phyloP scores from a whole-genome alignment of 805 yeast genomes.

The Sugiyamaella chiloensis region DNA sequence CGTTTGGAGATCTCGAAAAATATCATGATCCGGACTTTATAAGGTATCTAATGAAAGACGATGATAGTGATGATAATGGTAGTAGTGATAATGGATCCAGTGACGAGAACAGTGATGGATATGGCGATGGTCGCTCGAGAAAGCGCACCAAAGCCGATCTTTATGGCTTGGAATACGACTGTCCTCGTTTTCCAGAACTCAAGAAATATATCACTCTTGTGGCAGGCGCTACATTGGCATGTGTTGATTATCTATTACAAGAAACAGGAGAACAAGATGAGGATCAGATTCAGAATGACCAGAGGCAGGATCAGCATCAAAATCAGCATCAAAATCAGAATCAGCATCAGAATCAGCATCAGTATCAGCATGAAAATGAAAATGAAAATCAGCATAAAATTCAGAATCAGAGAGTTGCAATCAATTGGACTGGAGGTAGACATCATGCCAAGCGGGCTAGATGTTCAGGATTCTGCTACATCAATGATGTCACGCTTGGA shows the following conservation, averaged over 20 bases:
- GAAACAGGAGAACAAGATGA: too few species aligned
- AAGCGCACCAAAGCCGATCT: constrained; percentile 13
- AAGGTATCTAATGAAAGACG: constrained; percentile 32
- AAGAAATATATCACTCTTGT: constrained; percentile 46
- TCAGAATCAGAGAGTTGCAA: constrained; percentile 38
- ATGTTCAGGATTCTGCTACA: constrained; percentile 71
- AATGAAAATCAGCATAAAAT: too few species aligned
- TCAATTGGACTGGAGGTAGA: constrained; percentile 80
- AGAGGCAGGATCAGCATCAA: too few species aligned
- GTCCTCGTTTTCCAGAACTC: constrained; percentile 58
- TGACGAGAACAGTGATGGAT: constrained; percentile 8
- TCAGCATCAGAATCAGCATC: too few species aligned
- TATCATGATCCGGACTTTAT: constrained; percentile 52
- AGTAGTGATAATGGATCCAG: constrained; percentile 11
- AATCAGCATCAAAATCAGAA: too few species aligned
- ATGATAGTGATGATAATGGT: constrained; percentile 5
- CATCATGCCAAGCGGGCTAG: constrained; percentile 57
- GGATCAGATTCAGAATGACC: too few species aligned
- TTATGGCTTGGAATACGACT: constrained; percentile 58
- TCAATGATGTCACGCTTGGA: constrained; percentile 63
- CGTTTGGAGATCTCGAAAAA: constrained; percentile 38
- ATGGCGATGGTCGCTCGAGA: not conserved
- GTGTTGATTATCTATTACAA: constrained; percentile 39
- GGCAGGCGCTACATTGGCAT: constrained; percentile 57
- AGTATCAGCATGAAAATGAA: too few species aligned